Percentiles rank a stretch among this genome's conserved stretches.
Conservation (phyloP, 129 eudicot species). For the Flaveria trinervia region DNA sequence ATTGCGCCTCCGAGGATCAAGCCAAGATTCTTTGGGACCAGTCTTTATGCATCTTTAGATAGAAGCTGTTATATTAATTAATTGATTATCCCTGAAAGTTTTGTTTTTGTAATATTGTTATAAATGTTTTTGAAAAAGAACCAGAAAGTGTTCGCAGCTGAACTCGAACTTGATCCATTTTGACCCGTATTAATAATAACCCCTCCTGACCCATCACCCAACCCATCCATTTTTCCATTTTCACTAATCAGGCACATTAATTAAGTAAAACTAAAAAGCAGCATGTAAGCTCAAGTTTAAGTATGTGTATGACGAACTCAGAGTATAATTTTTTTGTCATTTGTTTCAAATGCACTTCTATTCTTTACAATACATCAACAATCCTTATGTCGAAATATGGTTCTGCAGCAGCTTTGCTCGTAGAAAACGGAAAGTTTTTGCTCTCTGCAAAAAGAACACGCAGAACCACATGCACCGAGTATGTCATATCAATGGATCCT, state of each 20-base stretch:
- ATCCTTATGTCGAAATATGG: slow-evolving; percentile 14
- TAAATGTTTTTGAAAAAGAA: not conserved
- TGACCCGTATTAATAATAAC: not conserved
- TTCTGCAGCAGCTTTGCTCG: slow-evolving; percentile 55
- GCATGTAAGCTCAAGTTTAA: no score
- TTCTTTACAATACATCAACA: not conserved
- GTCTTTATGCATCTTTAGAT: not conserved
- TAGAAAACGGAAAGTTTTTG: slow-evolving; percentile 54
- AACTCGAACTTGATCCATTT: not conserved
- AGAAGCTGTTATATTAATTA: not conserved
- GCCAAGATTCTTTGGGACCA: not conserved
- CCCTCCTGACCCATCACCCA: not conserved
- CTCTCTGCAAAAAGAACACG: slow-evolving; percentile 61
- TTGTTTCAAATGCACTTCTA: no score
- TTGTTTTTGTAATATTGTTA: not conserved
- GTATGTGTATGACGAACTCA: not conserved
- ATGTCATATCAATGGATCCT: slow-evolving; percentile 79
- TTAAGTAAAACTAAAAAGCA: no score
- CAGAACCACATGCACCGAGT: slow-evolving; percentile 86
- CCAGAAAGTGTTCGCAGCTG: not conserved
- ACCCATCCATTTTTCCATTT: no score
- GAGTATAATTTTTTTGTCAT: no score
- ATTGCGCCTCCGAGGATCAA: not conserved
- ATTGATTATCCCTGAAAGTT: not conserved
- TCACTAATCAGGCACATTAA: no score